phyloP scores from a whole-genome alignment of 768 basidiomycete genomes.

The Phanerochaete sordida region DNA sequence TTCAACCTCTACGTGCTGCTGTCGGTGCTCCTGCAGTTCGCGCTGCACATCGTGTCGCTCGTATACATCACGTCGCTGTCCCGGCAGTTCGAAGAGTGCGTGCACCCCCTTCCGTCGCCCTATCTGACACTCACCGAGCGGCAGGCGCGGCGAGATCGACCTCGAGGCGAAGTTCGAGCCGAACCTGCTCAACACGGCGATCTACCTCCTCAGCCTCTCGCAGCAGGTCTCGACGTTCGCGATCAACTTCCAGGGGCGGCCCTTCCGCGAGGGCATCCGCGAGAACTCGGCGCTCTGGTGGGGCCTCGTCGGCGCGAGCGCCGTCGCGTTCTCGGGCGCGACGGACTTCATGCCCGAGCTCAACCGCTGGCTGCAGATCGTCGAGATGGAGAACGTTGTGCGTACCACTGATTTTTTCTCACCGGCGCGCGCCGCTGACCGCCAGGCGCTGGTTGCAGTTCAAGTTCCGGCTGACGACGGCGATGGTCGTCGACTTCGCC shows the following conservation, averaged over 20 bases:
- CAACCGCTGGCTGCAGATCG: slow-evolving; percentile 95
- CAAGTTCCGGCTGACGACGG: slow-evolving; percentile 67
- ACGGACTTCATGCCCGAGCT: slow-evolving; percentile 94
- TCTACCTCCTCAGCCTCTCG: slow-evolving; percentile 91
- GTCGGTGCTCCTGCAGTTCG: slow-evolving; percentile 90
- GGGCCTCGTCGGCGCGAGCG: slow-evolving; percentile 84
- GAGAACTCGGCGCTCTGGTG: slow-evolving; percentile 94
- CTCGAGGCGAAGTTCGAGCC: slow-evolving; percentile 97
- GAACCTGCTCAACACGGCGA: slow-evolving; percentile 90
- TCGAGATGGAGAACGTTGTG: slow-evolving; percentile 79
- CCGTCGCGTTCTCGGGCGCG: slow-evolving; percentile 90
- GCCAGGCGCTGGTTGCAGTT: slow-evolving; percentile 51
- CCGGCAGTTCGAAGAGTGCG: slow-evolving; percentile 73
- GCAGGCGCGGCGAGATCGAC: slow-evolving; percentile 75
- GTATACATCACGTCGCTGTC: slow-evolving; percentile 92
- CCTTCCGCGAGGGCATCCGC: slow-evolving; percentile 96
- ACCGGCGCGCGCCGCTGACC: not conserved
- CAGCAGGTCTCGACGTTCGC: slow-evolving; percentile 99
- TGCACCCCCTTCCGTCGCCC: not conserved
- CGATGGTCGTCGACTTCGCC: slow-evolving; percentile 86
- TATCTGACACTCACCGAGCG: slow-evolving; percentile 3
- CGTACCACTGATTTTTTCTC: slow-evolving; percentile 30
- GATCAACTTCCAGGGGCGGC: slow-evolving; percentile 98
- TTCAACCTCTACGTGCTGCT: slow-evolving; percentile 95
- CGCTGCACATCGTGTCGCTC: slow-evolving; percentile 85